Conservation (phyloP, 257 asterid genomes). For the Solanum paucissectum region DNA sequence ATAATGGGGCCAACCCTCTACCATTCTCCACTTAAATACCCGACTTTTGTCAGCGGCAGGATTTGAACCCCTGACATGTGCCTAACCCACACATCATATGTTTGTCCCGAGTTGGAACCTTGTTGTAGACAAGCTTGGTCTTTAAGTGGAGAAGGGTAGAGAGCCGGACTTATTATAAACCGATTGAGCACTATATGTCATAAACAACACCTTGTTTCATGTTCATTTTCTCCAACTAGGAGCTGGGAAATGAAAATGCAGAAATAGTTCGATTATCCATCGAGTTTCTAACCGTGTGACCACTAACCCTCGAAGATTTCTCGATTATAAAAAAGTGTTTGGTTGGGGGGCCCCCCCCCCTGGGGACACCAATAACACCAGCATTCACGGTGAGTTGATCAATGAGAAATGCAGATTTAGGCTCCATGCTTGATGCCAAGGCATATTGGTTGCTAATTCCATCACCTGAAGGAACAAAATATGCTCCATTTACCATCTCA, state of each 20-base stretch:
- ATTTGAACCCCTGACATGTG: not conserved
- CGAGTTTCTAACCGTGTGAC: not conserved
- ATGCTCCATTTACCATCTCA: constrained; percentile 74
- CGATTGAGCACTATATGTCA: too few species aligned
- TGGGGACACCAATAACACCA: constrained; percentile 22
- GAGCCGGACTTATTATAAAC: not conserved
- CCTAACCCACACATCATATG: not conserved
- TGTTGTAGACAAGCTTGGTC: not conserved
- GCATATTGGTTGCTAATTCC: constrained; percentile 44
- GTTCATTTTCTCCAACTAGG: too few species aligned
- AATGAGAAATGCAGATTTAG: constrained; percentile 16
- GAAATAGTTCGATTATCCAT: not conserved
- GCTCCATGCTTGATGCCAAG: constrained; percentile 26
- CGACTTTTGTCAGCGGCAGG: not conserved
- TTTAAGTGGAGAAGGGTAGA: not conserved
- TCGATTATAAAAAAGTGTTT: not conserved
- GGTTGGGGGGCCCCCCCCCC: not conserved
- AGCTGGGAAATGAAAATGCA: not conserved
- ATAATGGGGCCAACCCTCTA: not conserved
- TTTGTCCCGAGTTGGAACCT: not conserved
- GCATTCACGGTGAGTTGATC: constrained; percentile 22
- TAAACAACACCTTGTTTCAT: too few species aligned
- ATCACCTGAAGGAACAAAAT: constrained; percentile 72
- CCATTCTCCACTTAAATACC: not conserved
- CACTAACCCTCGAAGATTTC: not conserved